Evolutionary conservation across 2,329 filamentous ascomycete species (phyloP).

Genomic region (Trichoderma oligosporum): DNA sequence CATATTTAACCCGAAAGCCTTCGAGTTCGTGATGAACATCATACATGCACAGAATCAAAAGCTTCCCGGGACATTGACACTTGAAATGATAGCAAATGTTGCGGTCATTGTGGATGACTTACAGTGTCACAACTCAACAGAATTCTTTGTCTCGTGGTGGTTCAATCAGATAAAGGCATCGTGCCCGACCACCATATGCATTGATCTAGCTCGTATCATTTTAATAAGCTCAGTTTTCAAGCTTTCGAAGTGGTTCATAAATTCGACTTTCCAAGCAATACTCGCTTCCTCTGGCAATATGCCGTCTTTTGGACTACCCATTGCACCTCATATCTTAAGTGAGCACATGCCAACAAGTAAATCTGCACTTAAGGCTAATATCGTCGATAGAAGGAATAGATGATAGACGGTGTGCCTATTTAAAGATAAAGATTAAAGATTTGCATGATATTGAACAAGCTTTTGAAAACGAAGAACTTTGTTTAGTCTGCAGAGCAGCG

Average conservation of each 20-base stretch:
- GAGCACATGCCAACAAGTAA: background rate
- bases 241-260: background rate
- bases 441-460: background rate
- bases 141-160: slow-evolving; percentile 20
- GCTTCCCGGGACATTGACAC: slow-evolving; percentile 2
- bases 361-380: background rate
- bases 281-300: background rate
- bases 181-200: background rate
- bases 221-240: slow-evolving; percentile 16
- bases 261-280: background rate
- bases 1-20: slow-evolving; percentile 22
- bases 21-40: slow-evolving; percentile 22
- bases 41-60: slow-evolving; percentile 20
- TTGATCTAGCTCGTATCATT: slow-evolving; percentile 18
- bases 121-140: slow-evolving; percentile 21
- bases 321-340: background rate
- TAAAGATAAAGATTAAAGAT: background rate
- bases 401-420: background rate
- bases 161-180: slow-evolving; percentile 4
- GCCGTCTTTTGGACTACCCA: background rate
- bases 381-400: background rate
- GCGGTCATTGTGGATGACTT: slow-evolving; percentile 23
- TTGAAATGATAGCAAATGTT: slow-evolving; percentile 19
- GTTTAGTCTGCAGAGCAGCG: background rate
- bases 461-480: accelerated